Base-by-base conservation (phyloP, 805 yeast genomes). In the Candida saitoana region DNA sequence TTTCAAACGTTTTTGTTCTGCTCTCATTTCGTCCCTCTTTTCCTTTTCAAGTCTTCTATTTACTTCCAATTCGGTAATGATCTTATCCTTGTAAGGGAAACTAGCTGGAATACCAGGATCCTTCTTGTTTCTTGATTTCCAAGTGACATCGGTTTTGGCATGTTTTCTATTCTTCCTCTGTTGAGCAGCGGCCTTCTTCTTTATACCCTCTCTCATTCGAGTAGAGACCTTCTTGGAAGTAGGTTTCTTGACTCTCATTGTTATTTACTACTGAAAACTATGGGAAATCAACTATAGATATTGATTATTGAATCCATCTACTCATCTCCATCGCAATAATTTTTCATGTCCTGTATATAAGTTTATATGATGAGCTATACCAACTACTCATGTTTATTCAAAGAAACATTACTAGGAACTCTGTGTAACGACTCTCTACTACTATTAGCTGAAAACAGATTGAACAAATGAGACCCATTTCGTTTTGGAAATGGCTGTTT, bases 91-190 rank as follows among this genome's bases (percentile, higher is more conserved):
- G 71, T 89, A 93, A 25, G 99, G 99, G 76, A 89, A 93, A 54
- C 83, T 81, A 40, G 95, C 72, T 43, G 99, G 99, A 53, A 93
- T 91, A 50, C 98, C 98, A 8, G 91, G 90, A 62, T 90, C 97
- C 66, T 87, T 91, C 56, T 79, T 80, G 43, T 68, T 66, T 56
- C 82, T 80, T 14, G 96, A 86, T 61, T 79, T 88, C 99, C 99
- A 93, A 12, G 98, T 93, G 3, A 79, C 80, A 62, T 91, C 97
- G 59, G 79, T 89, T 75, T 93, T 93, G 15, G 96, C 77, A 18
- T 62, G 50, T 68, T 93, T 93, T 54, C 74, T 77, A 61, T 86
- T 84, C 60, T 93, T 93, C 65, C 95, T 81, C 49, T 84, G 77
- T 54, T 90, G 91, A 5, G 98, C 96, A 33, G 91, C 78, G 2